Conservation (phyloP, 176 grass and related monocot species). For the Carex parvula region DNA sequence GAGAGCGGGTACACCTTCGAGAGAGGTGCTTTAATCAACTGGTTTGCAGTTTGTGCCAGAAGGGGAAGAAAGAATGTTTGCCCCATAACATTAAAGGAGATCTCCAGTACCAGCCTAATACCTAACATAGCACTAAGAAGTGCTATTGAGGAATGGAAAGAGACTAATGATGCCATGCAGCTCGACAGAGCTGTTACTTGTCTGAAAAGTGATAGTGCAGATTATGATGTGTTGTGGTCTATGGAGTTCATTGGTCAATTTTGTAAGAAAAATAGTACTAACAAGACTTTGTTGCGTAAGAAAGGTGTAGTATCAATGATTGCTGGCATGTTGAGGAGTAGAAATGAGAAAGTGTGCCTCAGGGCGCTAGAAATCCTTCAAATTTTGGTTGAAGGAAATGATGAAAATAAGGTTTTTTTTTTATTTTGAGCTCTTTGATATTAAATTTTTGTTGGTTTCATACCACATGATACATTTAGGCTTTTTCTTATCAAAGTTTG, state of each 20-base stretch:
- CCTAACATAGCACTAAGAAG: constrained; percentile 21
- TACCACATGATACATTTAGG: background rate
- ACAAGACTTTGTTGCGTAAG: constrained; percentile 41
- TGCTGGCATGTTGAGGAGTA: constrained; percentile 48
- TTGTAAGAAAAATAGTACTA: constrained; percentile 31
- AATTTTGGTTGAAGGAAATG: constrained; percentile 37
- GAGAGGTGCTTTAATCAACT: constrained; percentile 16
- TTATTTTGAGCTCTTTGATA: background rate
- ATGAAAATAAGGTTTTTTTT: constrained; percentile 46
- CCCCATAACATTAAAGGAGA: constrained; percentile 12
- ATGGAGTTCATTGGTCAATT: constrained; percentile 35
- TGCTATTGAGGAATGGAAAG: constrained; percentile 28
- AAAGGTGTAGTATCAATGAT: constrained; percentile 33
- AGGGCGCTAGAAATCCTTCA: constrained; percentile 41
- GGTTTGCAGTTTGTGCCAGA: constrained; percentile 13
- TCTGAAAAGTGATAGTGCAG: background rate
- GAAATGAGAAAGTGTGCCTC: constrained; percentile 51
- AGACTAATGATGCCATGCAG: constrained; percentile 19
- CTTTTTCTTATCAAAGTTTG: background rate
- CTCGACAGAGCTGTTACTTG: constrained; percentile 5
- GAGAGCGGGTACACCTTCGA: constrained; percentile 24
- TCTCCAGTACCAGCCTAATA: background rate
- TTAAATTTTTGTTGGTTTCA: background rate
- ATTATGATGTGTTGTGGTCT: constrained; percentile 30
- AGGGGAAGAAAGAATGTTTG: constrained; percentile 22